A percentile compares a stretch with the other conserved stretches of the same genome.
Conservation (phyloP, 176 grass and related monocot species). For the Areca catechu region DNA sequence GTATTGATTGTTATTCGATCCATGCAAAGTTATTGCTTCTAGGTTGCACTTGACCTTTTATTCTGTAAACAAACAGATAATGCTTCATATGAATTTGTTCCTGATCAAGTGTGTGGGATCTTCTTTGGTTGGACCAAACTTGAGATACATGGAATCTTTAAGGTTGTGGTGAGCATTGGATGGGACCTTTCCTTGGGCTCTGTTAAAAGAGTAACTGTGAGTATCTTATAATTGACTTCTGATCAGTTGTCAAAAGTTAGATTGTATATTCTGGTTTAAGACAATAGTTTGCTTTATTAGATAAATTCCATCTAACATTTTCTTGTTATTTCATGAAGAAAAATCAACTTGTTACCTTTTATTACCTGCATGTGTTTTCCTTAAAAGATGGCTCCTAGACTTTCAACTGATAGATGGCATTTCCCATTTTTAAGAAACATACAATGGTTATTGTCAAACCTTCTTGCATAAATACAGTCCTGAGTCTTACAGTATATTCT, state of each 20-base stretch:
- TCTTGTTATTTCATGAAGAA: no score
- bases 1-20: not conserved
- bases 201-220: slow-evolving; percentile 50
- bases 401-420: no score
- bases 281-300: not conserved
- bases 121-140: slow-evolving; percentile 72
- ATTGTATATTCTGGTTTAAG: slow-evolving; percentile 5
- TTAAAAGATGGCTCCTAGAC: no score
- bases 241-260: not conserved
- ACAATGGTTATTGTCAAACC: no score
- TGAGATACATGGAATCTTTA: slow-evolving; percentile 35
- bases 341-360: not conserved
- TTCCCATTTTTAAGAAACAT: no score
- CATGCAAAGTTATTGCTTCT: not conserved
- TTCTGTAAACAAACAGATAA: slow-evolving; percentile 33
- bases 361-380: no score
- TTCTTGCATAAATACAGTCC: no score
- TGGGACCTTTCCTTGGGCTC: slow-evolving; percentile 46
- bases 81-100: slow-evolving; percentile 44
- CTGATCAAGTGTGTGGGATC: slow-evolving; percentile 67
- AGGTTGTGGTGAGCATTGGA: slow-evolving; percentile 47
- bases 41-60: not conserved
- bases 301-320: no score
- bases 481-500: no score
- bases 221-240: slow-evolving; percentile 10